phyloP scores from a whole-genome alignment of 805 yeast species.

The Lachancea lanzarotensis region DNA sequence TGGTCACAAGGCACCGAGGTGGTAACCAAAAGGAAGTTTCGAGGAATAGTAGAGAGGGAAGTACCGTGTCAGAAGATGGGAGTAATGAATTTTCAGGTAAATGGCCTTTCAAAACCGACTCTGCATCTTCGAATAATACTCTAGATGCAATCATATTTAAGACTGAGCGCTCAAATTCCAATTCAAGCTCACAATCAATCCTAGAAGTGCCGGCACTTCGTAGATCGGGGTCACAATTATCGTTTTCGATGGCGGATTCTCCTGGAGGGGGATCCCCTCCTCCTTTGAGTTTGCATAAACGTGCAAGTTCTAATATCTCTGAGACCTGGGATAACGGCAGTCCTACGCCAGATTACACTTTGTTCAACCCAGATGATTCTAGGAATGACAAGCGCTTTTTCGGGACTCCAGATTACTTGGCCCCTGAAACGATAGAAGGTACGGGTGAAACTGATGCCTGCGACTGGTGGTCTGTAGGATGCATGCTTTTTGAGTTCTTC shows the following conservation, averaged over 20 bases:
- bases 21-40: background rate
- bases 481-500: slow-evolving; percentile 84
- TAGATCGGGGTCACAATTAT: slow-evolving; percentile 28
- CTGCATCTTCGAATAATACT: background rate
- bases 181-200: slow-evolving; percentile 17
- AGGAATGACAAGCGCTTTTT: slow-evolving; percentile 61
- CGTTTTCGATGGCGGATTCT: slow-evolving; percentile 23
- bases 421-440: slow-evolving; percentile 93
- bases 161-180: slow-evolving; percentile 14
- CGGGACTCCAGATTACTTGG: slow-evolving; percentile 96
- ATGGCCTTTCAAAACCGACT: slow-evolving; percentile 7
- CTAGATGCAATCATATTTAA: slow-evolving; percentile 3
- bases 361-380: slow-evolving; percentile 65
- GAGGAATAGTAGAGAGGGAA: slow-evolving; percentile 5
- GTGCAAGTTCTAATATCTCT: slow-evolving; percentile 35
- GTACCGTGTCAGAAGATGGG: slow-evolving; percentile 6
- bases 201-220: slow-evolving; percentile 21
- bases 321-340: slow-evolving; percentile 12
- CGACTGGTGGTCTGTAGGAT: slow-evolving; percentile 96
- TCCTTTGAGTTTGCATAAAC: slow-evolving; percentile 10
- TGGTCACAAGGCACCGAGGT: slow-evolving; percentile 67
- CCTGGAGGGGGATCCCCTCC: slow-evolving; percentile 29
- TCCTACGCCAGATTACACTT: slow-evolving; percentile 41
- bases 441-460: slow-evolving; percentile 65
- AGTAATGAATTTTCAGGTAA: slow-evolving; percentile 5